These are phyloP conservation scores for Aspergillus ostianus DNA, from an alignment of 495 filamentous ascomycete genomes.

Conservation along the genomic window DNA sequence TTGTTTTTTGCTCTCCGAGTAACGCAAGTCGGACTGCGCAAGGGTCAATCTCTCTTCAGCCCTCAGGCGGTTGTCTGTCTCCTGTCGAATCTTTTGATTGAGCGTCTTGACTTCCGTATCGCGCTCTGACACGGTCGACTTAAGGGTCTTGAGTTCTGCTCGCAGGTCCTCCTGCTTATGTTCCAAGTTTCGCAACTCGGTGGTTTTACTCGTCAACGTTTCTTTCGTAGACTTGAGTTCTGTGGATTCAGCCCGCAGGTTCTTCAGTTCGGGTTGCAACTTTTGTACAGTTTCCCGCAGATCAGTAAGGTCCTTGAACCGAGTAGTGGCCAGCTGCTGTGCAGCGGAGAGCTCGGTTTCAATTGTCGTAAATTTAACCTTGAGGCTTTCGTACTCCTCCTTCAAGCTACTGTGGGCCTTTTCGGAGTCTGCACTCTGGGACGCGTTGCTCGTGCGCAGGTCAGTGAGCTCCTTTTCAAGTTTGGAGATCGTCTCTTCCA, in stretches of 20 bases:
- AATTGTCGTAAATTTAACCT: conserved; percentile 62
- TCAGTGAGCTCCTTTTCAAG: conserved; percentile 64
- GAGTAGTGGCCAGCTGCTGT: conserved; percentile 75
- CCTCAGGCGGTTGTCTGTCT: conserved; percentile 66
- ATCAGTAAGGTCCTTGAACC: conserved; percentile 86
- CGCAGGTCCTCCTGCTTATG: conserved; percentile 76
- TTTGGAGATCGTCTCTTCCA: conserved; percentile 62
- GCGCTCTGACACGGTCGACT: conserved; percentile 65
- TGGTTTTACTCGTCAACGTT: conserved; percentile 63
- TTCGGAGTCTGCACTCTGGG: conserved; percentile 48
- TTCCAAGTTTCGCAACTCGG: conserved; percentile 72
- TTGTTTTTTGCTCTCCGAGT: conserved; percentile 72
- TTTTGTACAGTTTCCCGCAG: conserved; percentile 76
- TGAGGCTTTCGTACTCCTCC: conserved; percentile 72
- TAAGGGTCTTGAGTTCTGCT: conserved; percentile 65
- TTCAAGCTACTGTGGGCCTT: conserved; percentile 58
- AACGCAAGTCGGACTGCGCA: conserved; percentile 70
- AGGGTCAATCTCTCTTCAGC: conserved; percentile 74
- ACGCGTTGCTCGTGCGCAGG: conserved; percentile 52
- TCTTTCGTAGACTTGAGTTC: conserved; percentile 69
- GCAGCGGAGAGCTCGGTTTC: conserved; percentile 85
- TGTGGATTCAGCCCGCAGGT: conserved; percentile 69
- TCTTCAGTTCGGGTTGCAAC: conserved; percentile 78
- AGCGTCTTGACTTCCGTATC: conserved; percentile 74
- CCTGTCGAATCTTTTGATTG: conserved; percentile 71